Evolutionary conservation across 805 yeast genomes (phyloP), one percentile per base, ranked within the genome.

Genomic region (Teunomyces tritomae): DNA sequence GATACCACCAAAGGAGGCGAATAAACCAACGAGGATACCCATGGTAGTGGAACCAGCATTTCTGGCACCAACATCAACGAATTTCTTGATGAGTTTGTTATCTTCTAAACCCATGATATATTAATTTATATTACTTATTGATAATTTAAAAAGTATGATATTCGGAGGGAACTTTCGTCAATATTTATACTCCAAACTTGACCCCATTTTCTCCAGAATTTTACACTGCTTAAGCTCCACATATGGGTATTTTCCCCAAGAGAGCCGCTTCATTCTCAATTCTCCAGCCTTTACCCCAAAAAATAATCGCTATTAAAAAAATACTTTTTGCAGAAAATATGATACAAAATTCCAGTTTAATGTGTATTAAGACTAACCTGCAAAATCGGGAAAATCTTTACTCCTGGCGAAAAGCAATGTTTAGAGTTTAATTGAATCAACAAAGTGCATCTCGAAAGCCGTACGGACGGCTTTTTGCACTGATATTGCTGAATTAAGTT

Each of bases 31-130:
- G 43, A 65, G 54, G 58, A 69, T 67, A 42, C 71, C 71, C 73
- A 70, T 70, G 37, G 64, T 42, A 54, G 74, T 62, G 46, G 74
- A 69, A 13, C 75, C 82, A 45, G 76, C 75, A 46, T 65, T 68
- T 59, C 74, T 76, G 40, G 75, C 77, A 34, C 77, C 80, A 20
- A 72, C 65, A 40, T 75, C 71, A 57, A 74, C 63, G 56, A 58
- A 72, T 48, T 54, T 67, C 54, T 58, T 61, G 37, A 66, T 49
- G 34, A 68, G 48, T 39, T 55, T 52, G 54, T 56, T 63, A 55
- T 68, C 67, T 64, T 69, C 73, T 54, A 70, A 63, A 55, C 74
- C 74, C 76, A 70, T 70, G 37, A 32, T 54, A 27, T 36, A 44
- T 43, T 42, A 33, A 42, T 39, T 42, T 20, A 36, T 20, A 16